phyloP scores from a whole-genome alignment of 2,329 filamentous ascomycete genomes.

The Beauveria caledonica region DNA sequence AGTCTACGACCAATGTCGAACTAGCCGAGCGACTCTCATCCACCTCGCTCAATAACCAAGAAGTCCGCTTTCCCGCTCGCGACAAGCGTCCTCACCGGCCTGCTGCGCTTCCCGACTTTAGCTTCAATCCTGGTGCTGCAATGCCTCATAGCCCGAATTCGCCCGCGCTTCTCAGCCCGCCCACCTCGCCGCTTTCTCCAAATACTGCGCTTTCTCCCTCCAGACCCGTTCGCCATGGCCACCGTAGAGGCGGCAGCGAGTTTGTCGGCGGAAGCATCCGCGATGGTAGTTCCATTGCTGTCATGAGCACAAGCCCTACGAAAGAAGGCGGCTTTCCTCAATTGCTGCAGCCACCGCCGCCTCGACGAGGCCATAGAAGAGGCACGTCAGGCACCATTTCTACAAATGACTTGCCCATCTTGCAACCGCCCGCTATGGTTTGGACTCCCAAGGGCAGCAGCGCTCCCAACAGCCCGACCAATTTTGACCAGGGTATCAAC shows the following conservation, averaged over 20 bases:
- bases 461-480: slow-evolving; percentile 54
- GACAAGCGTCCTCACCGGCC: slow-evolving; percentile 25
- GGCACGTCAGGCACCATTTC: slow-evolving; percentile 68
- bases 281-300: slow-evolving; percentile 47
- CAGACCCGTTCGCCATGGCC: slow-evolving; percentile 58
- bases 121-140: slow-evolving; percentile 44
- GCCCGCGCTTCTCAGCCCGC: slow-evolving; percentile 41
- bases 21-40: not conserved
- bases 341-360: slow-evolving; percentile 41
- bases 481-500: slow-evolving; percentile 25
- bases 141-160: slow-evolving; percentile 24
- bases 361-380: slow-evolving; percentile 63
- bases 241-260: slow-evolving; percentile 76
- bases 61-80: slow-evolving; percentile 21
- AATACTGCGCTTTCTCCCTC: slow-evolving; percentile 46
- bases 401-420: slow-evolving; percentile 69
- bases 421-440: slow-evolving; percentile 50
- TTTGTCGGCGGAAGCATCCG: slow-evolving; percentile 70
- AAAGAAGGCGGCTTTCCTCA: slow-evolving; percentile 54
- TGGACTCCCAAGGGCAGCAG: slow-evolving; percentile 49
- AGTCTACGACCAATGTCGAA: slow-evolving; percentile 25
- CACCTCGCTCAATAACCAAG: slow-evolving; percentile 22
- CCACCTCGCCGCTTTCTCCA: slow-evolving; percentile 45
- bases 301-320: slow-evolving; percentile 62
- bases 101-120: slow-evolving; percentile 44